Evolutionary conservation across 768 basidiomycete species (phyloP).

Genomic region (Phallus indusiatus): DNA sequence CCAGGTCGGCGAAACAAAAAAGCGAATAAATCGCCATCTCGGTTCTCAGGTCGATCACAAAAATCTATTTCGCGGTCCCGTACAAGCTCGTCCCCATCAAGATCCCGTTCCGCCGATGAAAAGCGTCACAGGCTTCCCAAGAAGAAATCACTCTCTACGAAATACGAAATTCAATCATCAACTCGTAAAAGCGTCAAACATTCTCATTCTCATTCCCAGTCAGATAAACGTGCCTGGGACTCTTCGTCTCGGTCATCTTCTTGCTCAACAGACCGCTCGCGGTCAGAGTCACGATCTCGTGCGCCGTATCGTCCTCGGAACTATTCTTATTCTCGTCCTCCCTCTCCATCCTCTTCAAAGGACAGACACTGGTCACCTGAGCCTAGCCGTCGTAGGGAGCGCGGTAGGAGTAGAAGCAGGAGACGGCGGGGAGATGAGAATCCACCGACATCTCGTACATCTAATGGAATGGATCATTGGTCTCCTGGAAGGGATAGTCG

Average conservation of each 20-base stretch:
- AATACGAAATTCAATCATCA: neutral
- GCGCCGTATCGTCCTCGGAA: neutral
- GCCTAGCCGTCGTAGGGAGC: neutral
- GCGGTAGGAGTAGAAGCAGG: neutral
- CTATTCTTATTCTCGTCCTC: conserved; percentile 1
- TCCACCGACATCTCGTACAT: neutral
- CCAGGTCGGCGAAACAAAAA: neutral
- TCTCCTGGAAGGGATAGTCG: conserved; percentile 1
- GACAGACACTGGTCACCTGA: conserved; percentile 3
- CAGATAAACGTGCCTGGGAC: neutral
- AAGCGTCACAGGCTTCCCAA: neutral
- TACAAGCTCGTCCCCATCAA: neutral
- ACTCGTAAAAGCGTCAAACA: neutral
- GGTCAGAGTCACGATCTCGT: neutral
- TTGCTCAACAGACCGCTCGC: neutral
- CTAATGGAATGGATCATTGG: neutral
- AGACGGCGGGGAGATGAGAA: neutral
- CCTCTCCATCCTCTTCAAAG: neutral
- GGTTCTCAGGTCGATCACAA: neutral
- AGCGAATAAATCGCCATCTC: neutral
- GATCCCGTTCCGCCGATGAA: neutral
- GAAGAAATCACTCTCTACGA: neutral
- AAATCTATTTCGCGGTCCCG: neutral
- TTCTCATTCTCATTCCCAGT: neutral
- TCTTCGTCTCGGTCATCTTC: neutral